phyloP scores from a whole-genome alignment of 176 grass and related monocot genomes.

The Triticum aestivum region DNA sequence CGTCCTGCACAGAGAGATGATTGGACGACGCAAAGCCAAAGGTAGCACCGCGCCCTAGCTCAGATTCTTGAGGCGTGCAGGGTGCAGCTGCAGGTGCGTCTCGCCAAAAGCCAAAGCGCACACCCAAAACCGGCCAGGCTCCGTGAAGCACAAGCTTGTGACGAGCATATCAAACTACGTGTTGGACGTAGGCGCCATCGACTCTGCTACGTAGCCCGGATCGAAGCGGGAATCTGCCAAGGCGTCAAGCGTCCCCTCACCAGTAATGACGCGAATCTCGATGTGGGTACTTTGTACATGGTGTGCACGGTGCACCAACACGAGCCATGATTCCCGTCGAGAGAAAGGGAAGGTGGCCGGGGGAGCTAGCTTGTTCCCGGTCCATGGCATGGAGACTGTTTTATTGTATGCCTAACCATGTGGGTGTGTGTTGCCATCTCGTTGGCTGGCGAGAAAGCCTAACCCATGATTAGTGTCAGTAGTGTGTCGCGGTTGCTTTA shows the following conservation, averaged over 20 bases:
- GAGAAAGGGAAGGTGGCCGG: neutral
- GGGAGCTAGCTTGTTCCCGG: neutral
- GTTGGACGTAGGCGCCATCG: neutral
- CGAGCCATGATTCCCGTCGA: slow-evolving; percentile 18
- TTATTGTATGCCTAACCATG: slow-evolving; percentile 11
- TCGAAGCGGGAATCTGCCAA: neutral
- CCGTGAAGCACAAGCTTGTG: neutral
- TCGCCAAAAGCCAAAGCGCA: neutral
- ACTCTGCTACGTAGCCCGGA: neutral
- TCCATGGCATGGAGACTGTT: neutral
- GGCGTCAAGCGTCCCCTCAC: neutral
- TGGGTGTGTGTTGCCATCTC: neutral
- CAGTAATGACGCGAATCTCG: neutral
- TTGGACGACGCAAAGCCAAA: neutral
- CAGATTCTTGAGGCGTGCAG: neutral
- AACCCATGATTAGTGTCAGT: neutral
- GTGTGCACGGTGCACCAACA: slow-evolving; percentile 11
- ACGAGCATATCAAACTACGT: neutral
- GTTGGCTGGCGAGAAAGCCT: neutral
- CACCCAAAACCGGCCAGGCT: neutral
- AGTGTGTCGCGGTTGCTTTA: neutral
- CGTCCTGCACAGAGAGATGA: neutral
- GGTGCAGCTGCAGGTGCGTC: slow-evolving; percentile 9
- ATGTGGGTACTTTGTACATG: neutral
- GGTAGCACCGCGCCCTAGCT: neutral